Base-by-base conservation (phyloP, 1,284 basidiomycete species). In the Ceratobasidium sp. region DNA sequence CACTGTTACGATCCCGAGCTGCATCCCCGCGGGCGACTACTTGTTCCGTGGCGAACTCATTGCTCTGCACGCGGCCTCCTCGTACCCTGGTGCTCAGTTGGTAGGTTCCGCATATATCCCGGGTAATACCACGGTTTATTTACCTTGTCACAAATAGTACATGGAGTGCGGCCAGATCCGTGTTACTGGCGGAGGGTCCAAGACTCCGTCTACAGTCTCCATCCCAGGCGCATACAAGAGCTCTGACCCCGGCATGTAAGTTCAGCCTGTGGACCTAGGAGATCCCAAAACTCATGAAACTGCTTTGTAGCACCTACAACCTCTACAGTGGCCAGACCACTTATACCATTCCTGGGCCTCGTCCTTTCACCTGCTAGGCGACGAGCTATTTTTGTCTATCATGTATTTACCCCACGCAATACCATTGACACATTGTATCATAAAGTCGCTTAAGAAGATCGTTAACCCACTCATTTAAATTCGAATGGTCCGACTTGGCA, bases 61-160 rank as follows among this genome's bases (percentile, higher is more conserved):
- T 82, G 84, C 83, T 26, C 78, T 85, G 26, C 84, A 85, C 75
- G 82, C 76, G 16, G 84, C 82, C 0, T 74, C 75, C 14, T 79
- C 74, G 16, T 86, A 86, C 76, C 85, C 85, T 41, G 86, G 85
- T 57, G 86, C 86, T 50, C 85, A 86, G 74, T 78, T 87, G 62
- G 39, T 52, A 57, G 43, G 32, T 58, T 16, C 5, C 16, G 9
- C 4, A 53, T 26, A 53, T 8, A 53, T 30, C 23, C 30, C 6
- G 5, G 36, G 5, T 39, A 5, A 45, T 45, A 45, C 3, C 16
- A 10, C 9, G 9, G 16, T 18, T 45, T 45, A 18, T 26, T 34
- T 8, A 16, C 18, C 53, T 30, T 14, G 5, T n/a, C 12, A n/a
- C n/a, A n/a, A 16, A 53, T 36, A 71, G 58, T 62, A 75, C 28